phyloP scores from a whole-genome alignment of 345 rosid species.

The Crucihimalaya himalaica region DNA sequence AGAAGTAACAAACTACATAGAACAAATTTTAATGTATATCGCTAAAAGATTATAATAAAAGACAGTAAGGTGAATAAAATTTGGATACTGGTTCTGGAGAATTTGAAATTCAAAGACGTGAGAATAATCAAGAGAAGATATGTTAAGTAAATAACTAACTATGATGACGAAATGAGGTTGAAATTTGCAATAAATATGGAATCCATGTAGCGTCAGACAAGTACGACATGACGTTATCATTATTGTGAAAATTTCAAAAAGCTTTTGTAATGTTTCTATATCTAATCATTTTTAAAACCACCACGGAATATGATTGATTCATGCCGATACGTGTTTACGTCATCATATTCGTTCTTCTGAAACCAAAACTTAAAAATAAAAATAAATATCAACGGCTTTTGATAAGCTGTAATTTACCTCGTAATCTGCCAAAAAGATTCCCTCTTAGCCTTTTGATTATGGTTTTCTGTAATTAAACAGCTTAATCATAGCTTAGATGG shows the following conservation, averaged over 20 bases:
- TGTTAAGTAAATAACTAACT: constrained; percentile 2
- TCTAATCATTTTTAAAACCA: constrained; percentile 35
- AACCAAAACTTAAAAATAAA: not conserved
- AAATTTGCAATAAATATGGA: constrained; percentile 38
- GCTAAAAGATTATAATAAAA: too few species aligned
- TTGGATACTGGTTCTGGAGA: constrained; percentile 4
- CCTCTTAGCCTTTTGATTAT: constrained; percentile 22
- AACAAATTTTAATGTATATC: too few species aligned
- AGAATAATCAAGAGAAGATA: constrained; percentile 27
- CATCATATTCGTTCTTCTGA: constrained; percentile 42
- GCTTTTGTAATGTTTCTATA: constrained; percentile 30
- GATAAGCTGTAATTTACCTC: constrained; percentile 29
- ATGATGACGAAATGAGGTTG: constrained; percentile 42
- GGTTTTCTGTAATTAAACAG: not conserved
- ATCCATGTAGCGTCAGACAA: constrained; percentile 40
- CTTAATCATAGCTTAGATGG: constrained; percentile 6
- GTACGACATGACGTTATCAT: constrained; percentile 37
- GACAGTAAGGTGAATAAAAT: not conserved
- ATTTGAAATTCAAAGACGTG: constrained; percentile 41
- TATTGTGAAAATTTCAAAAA: constrained; percentile 22
- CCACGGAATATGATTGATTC: constrained; percentile 33
- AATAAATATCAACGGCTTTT: constrained; percentile 28
- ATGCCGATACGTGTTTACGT: constrained; percentile 38
- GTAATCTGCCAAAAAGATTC: constrained; percentile 33
- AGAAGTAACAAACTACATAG: not conserved